A percentile compares a stretch with the other conserved stretches of the same genome.
These are phyloP conservation scores for Lepiota brunneoincarnata DNA, from an alignment of 768 basidiomycete species.

Conservation along the genomic window DNA sequence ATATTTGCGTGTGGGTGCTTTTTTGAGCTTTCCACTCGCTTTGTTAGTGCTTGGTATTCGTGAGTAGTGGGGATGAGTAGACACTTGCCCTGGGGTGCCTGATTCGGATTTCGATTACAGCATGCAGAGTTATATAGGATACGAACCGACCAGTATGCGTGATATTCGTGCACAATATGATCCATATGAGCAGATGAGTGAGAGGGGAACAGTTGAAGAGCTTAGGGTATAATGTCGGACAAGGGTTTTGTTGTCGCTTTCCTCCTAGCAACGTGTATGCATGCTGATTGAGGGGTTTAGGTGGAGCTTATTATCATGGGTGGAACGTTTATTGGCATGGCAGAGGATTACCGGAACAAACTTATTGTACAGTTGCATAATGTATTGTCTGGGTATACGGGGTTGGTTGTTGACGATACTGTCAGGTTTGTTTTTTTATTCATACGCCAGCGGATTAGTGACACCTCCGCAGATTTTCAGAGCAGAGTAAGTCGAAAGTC, in stretches of 20 bases:
- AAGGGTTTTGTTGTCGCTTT: slow-evolving; percentile 65
- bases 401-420: slow-evolving; percentile 92
- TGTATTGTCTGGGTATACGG: slow-evolving; percentile 93
- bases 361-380: slow-evolving; percentile 97
- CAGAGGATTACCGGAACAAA: slow-evolving; percentile 90
- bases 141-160: slow-evolving; percentile 98
- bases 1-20: slow-evolving; percentile 97
- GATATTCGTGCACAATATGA: slow-evolving; percentile 94
- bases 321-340: slow-evolving; percentile 99
- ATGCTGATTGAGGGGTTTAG: slow-evolving; percentile 42
- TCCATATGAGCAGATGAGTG: slow-evolving; percentile 95
- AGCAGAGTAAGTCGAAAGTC: slow-evolving; percentile 96
- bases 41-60: too few species aligned
- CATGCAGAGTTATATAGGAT: slow-evolving; percentile 93
- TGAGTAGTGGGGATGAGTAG: too few species aligned
- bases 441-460: too few species aligned
- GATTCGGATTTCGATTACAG: slow-evolving; percentile 99
- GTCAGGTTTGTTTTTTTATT: too few species aligned
- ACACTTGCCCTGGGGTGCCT: slow-evolving; percentile 97
- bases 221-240: slow-evolving; percentile 93
- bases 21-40: too few species aligned
- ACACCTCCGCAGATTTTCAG: too few species aligned
- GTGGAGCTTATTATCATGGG: slow-evolving; percentile 96
- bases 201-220: slow-evolving; percentile 94
- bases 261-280: not conserved